Base-by-base conservation (phyloP, 192 early-diverging fungal genomes). In the Podila verticillata region DNA sequence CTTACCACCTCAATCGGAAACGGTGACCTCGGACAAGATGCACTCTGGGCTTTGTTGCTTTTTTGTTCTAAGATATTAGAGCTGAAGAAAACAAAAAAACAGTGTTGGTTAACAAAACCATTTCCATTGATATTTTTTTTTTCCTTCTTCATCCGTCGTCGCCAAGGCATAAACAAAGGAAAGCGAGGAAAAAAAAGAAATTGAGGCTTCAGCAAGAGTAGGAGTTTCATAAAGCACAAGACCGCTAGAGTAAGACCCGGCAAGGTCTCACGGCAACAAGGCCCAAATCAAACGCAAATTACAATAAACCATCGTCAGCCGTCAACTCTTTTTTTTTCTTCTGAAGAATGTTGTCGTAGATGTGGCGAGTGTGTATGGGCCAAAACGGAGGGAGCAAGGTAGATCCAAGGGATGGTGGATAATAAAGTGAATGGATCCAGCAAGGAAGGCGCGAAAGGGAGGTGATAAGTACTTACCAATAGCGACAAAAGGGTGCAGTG, bases 251-350 rank as follows among this genome's bases (percentile, higher is more conserved):
- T 79, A 72, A 67, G 67, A 72, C 77, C 77, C 77, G 77, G 77
- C 77, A 47, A 80, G 77, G 77, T 80, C 77, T 63, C 77, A 80
- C 77, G 77, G 77, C 77, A 79, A 79, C 77, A 80, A 61, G 77
- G 77, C 77, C 77, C 77, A 80, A 60, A 80, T 80, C 77, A 80
- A 80, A 79, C 75, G 75, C 75, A 79, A 79, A 79, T 79, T 79
- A 79, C 75, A 57, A 79, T 78, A 79, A 48, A 70, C 64, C 75
- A 79, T 79, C 75, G 31, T 79, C 57, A 79, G 75, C 75, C 75
- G 56, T 59, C 39, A 44, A 44, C 17, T 15, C 17, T 13, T 44
- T 44, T 44, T 39, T 44, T 15, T 44, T 44, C 36, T 12, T 39
- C 13, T 3, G 36, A 12, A 39, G 36, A 12, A 12, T 36, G 39